phyloP scores from a whole-genome alignment of 805 yeast genomes.

The Lachancea cidri region DNA sequence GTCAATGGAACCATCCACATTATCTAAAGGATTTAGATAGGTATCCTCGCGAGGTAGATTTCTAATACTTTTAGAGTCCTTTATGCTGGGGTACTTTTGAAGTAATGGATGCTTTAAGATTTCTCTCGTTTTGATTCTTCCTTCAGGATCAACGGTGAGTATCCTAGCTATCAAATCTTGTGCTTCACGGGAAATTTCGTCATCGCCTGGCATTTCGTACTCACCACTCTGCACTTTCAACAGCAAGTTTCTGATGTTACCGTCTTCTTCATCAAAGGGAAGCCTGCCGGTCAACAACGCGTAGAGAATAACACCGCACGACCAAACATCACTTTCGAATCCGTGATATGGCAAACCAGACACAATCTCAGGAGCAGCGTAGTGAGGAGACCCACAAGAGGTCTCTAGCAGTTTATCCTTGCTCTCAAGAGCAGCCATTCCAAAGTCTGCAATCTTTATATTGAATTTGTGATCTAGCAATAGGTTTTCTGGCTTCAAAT shows the following conservation, averaged over 20 bases:
- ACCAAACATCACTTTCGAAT: slow-evolving; percentile 96
- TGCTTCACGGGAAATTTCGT: slow-evolving; percentile 76
- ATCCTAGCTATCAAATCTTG: slow-evolving; percentile 76
- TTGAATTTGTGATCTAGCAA: slow-evolving; percentile 76
- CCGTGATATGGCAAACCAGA: slow-evolving; percentile 95
- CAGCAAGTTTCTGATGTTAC: slow-evolving; percentile 79
- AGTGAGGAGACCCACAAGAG: slow-evolving; percentile 97
- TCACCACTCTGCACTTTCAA: slow-evolving; percentile 89
- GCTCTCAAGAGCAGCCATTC: slow-evolving; percentile 96
- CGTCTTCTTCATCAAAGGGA: slow-evolving; percentile 85
- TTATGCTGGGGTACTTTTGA: slow-evolving; percentile 53
- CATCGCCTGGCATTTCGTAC: slow-evolving; percentile 74
- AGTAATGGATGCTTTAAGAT: slow-evolving; percentile 79
- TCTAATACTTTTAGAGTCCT: slow-evolving; percentile 32
- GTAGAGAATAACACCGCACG: slow-evolving; percentile 91
- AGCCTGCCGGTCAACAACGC: slow-evolving; percentile 92
- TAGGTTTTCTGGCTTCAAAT: slow-evolving; percentile 76
- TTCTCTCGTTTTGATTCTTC: slow-evolving; percentile 72
- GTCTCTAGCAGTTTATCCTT: slow-evolving; percentile 81
- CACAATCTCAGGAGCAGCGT: slow-evolving; percentile 97
- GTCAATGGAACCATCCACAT: slow-evolving; percentile 46
- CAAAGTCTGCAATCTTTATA: slow-evolving; percentile 96
- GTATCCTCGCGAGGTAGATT: slow-evolving; percentile 38
- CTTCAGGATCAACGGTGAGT: slow-evolving; percentile 75
- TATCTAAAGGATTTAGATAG: slow-evolving; percentile 33